Base-by-base conservation (phyloP, 352 stramenopile species). In the Phytophthora hibernalis region DNA sequence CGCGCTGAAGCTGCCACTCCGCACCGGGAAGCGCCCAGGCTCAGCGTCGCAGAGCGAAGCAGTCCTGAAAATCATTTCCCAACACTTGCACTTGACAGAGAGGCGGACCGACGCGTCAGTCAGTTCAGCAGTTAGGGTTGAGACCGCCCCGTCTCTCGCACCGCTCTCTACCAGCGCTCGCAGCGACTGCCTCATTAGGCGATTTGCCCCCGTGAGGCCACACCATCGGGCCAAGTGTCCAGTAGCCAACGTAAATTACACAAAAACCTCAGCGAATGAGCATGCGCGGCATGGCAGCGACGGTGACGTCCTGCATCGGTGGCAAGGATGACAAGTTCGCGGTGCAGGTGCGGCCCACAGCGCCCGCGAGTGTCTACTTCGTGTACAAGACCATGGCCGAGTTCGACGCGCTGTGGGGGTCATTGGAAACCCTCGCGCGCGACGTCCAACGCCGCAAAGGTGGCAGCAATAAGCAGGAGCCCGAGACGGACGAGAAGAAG, bases 351-450 rank as follows among this genome's bases (percentile, higher is more conserved):
- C 55, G 72, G 40, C 70, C 78, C 3, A 44, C 64, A 16, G 61
- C 80, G 24, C 76, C 75, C 15, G 72, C 58, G 15, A 62, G 53
- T 50, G 58, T 72, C 18, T 92, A 93, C 74, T 94, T 91, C 68
- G 84, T 91, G 33, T 94, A 94, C 79, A 92, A 92, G 79, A 89
- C 72, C 20, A 74, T 92, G 72, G 60, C 50, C 68, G 84, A 94
- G 48, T 94, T 94, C 43, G 77, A 92, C 48, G 78, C 76, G 45
- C 74, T 94, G 0, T 94, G 83, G 83, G 60, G 56, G 60, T 74
- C 83, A 9, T 66, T 94, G 42, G 76, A 91, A 64, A 60, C 69
- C 40, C 72, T 93, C 21, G 80, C 72, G 20, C 61, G 54, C n/a
- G 76, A 88, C 42, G 68, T 87, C 59, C 86, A 90, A 70, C 67